phyloP scores from a whole-genome alignment of 2,329 filamentous ascomycete genomes.

The Fusarium hainanense region DNA sequence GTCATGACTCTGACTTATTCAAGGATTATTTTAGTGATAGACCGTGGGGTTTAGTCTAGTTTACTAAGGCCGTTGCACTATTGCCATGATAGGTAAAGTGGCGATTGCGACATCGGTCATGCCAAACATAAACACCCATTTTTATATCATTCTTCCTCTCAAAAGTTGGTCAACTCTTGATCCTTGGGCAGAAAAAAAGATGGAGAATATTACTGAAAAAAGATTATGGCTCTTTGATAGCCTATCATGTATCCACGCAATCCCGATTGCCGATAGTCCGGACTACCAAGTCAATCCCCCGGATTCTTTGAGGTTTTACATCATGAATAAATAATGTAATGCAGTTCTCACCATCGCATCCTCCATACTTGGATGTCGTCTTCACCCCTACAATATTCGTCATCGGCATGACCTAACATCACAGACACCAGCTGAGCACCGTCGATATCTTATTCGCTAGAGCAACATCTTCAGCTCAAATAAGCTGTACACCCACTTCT shows the following conservation, averaged over 20 bases:
- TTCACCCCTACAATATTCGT: constrained; percentile 45
- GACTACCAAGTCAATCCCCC: not conserved
- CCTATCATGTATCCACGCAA: constrained; percentile 1
- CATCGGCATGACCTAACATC: constrained; percentile 34
- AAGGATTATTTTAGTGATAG: not conserved
- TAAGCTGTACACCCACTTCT: constrained; percentile 21
- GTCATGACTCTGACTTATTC: not conserved
- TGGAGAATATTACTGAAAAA: constrained; percentile 17
- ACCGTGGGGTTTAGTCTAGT: constrained; percentile 24
- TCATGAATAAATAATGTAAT: constrained; percentile 12
- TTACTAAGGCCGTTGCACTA: constrained; percentile 30
- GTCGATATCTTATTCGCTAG: constrained; percentile 30
- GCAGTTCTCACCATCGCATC: not conserved
- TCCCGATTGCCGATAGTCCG: constrained; percentile 35
- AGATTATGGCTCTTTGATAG: constrained; percentile 19
- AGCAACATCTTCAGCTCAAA: not conserved
- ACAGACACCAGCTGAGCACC: constrained; percentile 24
- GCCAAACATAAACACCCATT: constrained; percentile 22
- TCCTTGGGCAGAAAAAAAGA: constrained; percentile 25
- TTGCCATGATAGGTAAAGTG: constrained; percentile 38
- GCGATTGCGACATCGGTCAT: constrained; percentile 46
- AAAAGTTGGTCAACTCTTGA: constrained; percentile 27
- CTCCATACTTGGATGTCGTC: constrained; percentile 34
- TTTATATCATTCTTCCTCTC: constrained; percentile 25
- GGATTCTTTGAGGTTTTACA: not conserved